Base-by-base conservation (phyloP, 169 alveolate species). In the Cryptosporidium ryanae region DNA sequence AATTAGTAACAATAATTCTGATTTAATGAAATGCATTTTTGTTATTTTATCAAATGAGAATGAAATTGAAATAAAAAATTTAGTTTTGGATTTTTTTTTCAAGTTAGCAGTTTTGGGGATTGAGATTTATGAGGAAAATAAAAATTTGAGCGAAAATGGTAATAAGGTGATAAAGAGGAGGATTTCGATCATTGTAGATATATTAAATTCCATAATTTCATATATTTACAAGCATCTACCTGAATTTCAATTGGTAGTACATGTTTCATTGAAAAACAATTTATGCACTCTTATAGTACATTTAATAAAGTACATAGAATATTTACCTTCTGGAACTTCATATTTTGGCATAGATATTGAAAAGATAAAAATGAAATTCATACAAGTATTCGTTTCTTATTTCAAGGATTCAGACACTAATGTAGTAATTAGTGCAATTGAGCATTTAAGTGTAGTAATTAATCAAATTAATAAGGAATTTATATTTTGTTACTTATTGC, bases 381-480 rank as follows among this genome's bases (percentile, higher is more conserved):
- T 61, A 32, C 61, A 43, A 23, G 48, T 59, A 34, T 76, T 59
- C 38, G 25, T 59, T 59, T 61, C 68, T 5, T 34, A 59, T 17
- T 46, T 76, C 17, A 76, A 27, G 21, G 87, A 76, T 65, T 52
- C 68, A 54, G 59, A 76, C 34, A 76, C 44, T 32, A 61, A 76
- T 59, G 87, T 76, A 12, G 64, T 76, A n/a, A 59, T 23, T 21
- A 76, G 64, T 0, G 87, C 87, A 18, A 61, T 76, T 12, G 71
- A 76, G 31, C 34, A 61, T 44, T 27, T 76, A 31, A 21, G 59
- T 38, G 43, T 32, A 43, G 59, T 76, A 10, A 76, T 76, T 18
- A 23, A 46, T 18, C 54, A 44, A 23, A 65, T 76, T 1, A 59
- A 63, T 25, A 63, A 76, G 25, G 87, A 76, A 23, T 44, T 34